Conservation (phyloP, 2,329 filamentous ascomycete genomes). For the Botryotinia convoluta region DNA sequence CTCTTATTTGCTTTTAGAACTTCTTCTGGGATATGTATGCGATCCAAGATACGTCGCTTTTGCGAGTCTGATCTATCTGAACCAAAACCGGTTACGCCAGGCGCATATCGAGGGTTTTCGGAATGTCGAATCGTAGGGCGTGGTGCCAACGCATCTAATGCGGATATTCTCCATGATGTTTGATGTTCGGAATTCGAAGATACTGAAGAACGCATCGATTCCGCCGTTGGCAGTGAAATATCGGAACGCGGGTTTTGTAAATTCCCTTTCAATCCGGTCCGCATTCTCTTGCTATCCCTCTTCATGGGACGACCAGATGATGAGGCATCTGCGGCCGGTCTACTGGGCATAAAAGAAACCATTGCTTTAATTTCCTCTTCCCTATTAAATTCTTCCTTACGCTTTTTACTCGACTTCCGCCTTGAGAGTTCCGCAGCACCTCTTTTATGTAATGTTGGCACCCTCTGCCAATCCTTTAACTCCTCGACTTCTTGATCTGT, state of each 20-base stretch:
- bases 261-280: conserved; percentile 53
- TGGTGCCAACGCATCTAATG: conserved; percentile 77
- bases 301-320: conserved; percentile 58
- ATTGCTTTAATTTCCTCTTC: conserved; percentile 88
- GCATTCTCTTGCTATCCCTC: conserved; percentile 65
- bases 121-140: conserved; percentile 79
- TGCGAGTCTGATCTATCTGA: conserved; percentile 44
- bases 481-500: conserved; percentile 30
- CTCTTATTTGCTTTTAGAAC: conserved; percentile 59
- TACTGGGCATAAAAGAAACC: conserved; percentile 65
- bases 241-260: conserved; percentile 59
- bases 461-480: conserved; percentile 43
- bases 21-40: conserved; percentile 58
- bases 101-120: conserved; percentile 58
- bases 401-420: conserved; percentile 74
- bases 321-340: conserved; percentile 58
- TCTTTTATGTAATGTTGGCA: conserved; percentile 60
- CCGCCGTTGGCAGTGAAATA: conserved; percentile 69
- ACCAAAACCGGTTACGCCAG: conserved; percentile 45
- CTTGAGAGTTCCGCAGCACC: conserved; percentile 58
- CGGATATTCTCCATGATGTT: conserved; percentile 72
- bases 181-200: conserved; percentile 72
- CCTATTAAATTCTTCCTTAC: conserved; percentile 70
- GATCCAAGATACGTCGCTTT: conserved; percentile 51
- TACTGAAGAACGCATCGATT: conserved; percentile 73